A percentile compares a stretch with the other conserved stretches of the same genome.
Conservation (phyloP, 495 filamentous ascomycete genomes). For the Zalerion maritima region DNA sequence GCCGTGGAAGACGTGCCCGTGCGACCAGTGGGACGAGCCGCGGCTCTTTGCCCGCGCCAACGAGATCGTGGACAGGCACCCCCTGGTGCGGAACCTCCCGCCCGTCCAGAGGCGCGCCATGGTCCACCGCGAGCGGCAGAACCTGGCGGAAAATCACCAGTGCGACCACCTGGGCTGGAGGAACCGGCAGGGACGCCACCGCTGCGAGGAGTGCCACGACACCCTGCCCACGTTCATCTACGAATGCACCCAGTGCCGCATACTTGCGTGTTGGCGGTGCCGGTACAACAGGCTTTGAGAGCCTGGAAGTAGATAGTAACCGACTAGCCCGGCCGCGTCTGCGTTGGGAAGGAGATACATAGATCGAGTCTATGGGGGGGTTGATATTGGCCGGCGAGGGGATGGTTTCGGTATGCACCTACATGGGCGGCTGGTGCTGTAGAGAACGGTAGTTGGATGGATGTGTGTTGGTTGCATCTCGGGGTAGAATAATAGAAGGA, state of each 20-base stretch:
- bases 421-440: too few species aligned
- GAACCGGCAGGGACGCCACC: constrained; percentile 2
- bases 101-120: background rate
- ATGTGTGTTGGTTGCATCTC: too few species aligned
- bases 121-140: background rate
- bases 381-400: too few species aligned
- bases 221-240: constrained; percentile 14
- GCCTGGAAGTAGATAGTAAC: too few species aligned
- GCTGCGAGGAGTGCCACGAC: constrained; percentile 16
- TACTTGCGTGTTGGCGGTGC: constrained; percentile 15
- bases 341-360: too few species aligned
- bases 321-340: too few species aligned
- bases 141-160: constrained; percentile 13
- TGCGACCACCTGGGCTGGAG: constrained; percentile 14
- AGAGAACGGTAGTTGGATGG: too few species aligned
- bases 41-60: constrained; percentile 17
- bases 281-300: constrained; percentile 12
- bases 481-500: too few species aligned
- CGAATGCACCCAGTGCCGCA: constrained; percentile 15
- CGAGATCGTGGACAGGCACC: constrained; percentile 18
- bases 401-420: too few species aligned
- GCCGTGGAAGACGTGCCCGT: constrained; percentile 36
- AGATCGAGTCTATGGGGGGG: too few species aligned
- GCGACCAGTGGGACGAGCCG: constrained; percentile 24
- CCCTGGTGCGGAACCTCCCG: background rate